Percentiles rank a stretch among this genome's conserved stretches.
Evolutionary conservation across 2,329 filamentous ascomycete species (phyloP).

Genomic region (Colletotrichum sp.): DNA sequence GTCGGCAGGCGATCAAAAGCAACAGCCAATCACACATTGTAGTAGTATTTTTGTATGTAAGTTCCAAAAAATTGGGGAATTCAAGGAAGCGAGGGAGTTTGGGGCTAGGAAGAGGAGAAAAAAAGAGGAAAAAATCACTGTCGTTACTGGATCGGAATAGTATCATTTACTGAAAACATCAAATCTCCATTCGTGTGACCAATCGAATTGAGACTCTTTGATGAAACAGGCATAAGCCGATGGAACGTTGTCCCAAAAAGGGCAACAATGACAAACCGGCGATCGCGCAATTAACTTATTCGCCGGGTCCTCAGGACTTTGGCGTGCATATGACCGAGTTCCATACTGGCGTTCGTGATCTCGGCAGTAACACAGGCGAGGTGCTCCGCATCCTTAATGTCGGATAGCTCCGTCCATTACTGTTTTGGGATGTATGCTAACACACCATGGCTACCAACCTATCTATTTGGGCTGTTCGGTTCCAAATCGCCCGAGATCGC

Average conservation of each 20-base stretch:
- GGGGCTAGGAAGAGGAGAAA: not conserved
- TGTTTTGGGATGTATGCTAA: accelerated
- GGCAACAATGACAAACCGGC: not conserved
- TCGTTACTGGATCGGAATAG: not conserved
- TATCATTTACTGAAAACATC: not conserved
- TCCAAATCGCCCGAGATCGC: not conserved
- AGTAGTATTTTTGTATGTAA: not conserved
- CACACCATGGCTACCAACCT: not conserved
- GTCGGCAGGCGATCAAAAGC: not conserved
- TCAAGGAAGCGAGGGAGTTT: not conserved
- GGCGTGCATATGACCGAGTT: not conserved
- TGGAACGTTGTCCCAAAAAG: accelerated
- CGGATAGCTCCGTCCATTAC: not conserved
- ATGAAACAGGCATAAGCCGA: not conserved
- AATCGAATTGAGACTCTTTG: not conserved
- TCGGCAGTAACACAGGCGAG: not conserved
- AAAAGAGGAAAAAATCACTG: not conserved
- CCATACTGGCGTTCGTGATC: not conserved
- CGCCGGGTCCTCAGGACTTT: not conserved
- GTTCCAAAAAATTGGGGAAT: not conserved
- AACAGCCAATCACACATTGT: not conserved
- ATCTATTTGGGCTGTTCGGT: not conserved
- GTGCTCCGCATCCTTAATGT: not conserved
- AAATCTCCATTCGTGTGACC: not conserved
- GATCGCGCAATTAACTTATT: not conserved